Evolutionary conservation across 352 stramenopile species (phyloP).

Genomic region (Peronosclerospora sorghi): DNA sequence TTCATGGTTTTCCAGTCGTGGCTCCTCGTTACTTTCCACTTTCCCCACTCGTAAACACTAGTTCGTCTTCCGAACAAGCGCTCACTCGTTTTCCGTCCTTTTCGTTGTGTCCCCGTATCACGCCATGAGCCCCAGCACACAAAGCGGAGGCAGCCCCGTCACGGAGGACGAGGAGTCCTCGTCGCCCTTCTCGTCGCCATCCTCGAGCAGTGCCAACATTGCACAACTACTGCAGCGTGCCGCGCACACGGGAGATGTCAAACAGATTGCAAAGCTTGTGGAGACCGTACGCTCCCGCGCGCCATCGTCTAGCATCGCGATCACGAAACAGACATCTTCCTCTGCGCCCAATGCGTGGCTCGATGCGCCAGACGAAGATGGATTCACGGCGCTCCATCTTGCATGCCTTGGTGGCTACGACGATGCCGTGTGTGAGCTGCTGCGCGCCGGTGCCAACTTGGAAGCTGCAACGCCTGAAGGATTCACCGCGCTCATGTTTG

Average conservation of each 20-base stretch:
- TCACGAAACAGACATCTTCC: constrained; percentile 12
- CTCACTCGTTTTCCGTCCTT: constrained; percentile 4
- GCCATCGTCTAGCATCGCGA: constrained; percentile 15
- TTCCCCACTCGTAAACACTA: neutral
- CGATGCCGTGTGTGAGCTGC: constrained; percentile 30
- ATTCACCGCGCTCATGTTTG: constrained; percentile 49
- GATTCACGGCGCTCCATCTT: constrained; percentile 51
- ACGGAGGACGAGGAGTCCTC: constrained; percentile 41
- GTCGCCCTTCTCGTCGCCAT: constrained; percentile 24
- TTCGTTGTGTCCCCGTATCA: constrained; percentile 16
- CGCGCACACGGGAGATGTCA: constrained; percentile 33
- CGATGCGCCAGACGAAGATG: constrained; percentile 34
- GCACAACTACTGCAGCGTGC: constrained; percentile 29
- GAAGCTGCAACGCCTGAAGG: constrained; percentile 36
- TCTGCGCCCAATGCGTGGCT: constrained; percentile 14
- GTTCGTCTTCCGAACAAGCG: neutral
- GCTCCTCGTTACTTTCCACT: neutral
- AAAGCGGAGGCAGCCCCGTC: constrained; percentile 45
- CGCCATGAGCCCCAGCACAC: constrained; percentile 30
- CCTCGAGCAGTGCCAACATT: constrained; percentile 15
- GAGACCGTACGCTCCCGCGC: constrained; percentile 19
- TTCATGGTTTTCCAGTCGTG: constrained; percentile 5
- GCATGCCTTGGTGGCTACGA: constrained; percentile 41
- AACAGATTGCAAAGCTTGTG: constrained; percentile 36
- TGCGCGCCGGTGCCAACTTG: constrained; percentile 29